Evolutionary conservation across 1,284 basidiomycete genomes (phyloP), one percentile per base, ranked within the genome.

Genomic region (Sanguinoderma infundibulare): DNA sequence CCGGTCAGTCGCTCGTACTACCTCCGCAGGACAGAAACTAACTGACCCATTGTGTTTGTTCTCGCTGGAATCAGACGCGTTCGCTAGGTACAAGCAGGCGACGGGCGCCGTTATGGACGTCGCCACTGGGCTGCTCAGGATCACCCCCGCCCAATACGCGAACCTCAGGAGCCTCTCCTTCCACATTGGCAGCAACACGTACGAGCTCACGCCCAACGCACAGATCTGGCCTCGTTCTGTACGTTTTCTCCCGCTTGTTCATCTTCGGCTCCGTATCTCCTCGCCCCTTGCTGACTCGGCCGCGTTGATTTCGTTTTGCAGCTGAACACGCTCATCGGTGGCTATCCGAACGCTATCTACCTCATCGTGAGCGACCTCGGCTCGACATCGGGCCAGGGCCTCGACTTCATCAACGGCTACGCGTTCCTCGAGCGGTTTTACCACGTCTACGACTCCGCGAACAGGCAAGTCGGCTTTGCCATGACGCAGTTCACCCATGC

Each of bases 401-500:
- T 74, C 32, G 72, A 74, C 62, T 74, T 74, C 67, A 69, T 74
- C 63, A 73, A 75, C 60, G 72, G 76, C 35, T 61, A 69, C 64
- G 63, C 68, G 38, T 75, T 71, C 49, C 68, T 81, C 14, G 84
- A 90, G 73, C 83, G 87, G 22, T 89, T 85, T 80, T 89, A 88
- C 74, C 78, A 81, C n/a, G 85, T 88, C 22, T 88, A 74, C 69
- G 89, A 90, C 66, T 84, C 83, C 40, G 73, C 77, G 36, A 83
- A 84, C 73, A 53, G 57, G 9, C 76, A 65, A 8, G 71, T 85
- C 52, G 82, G 83, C 15, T 74, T 83, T 52, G 82, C 83, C 5
- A 76, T 67, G 20, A 84, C 81, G 1, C 12, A 56, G n/a, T 74
- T 78, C 67, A 83, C 81, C 3, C 55, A 70, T 46, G 76, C 78